Percentiles rank a stretch among this genome's conserved stretches.
Evolutionary conservation across 306 rosid genomes (phyloP).

Genomic region (Cicer yamashitae): DNA sequence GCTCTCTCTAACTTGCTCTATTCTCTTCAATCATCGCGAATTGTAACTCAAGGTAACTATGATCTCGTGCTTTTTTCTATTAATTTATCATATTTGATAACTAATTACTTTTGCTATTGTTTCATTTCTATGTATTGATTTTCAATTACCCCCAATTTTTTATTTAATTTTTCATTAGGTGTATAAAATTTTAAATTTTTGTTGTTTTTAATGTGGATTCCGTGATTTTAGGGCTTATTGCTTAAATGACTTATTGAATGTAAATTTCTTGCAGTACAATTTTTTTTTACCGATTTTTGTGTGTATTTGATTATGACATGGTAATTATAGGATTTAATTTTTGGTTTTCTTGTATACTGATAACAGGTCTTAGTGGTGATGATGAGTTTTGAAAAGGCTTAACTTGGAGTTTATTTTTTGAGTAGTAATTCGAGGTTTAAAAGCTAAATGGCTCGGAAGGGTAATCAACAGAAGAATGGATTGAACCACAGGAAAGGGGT

Average conservation of each 20-base stretch:
- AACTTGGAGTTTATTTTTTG: constrained; percentile 40
- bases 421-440: constrained; percentile 22
- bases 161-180: constrained; percentile 6
- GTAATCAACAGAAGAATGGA: constrained; percentile 87
- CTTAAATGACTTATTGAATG: constrained; percentile 18
- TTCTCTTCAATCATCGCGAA: constrained; percentile 23
- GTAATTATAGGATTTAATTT: constrained; percentile 24
- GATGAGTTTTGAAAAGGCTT: constrained; percentile 45
- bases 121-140: constrained; percentile 33
- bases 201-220: background rate
- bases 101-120: constrained; percentile 18
- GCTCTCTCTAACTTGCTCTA: background rate
- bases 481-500: constrained; percentile 61
- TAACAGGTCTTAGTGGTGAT: constrained; percentile 34
- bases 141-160: constrained; percentile 3
- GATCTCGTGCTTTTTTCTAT: constrained; percentile 30
- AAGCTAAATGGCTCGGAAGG: constrained; percentile 85
- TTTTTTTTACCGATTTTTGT: background rate
- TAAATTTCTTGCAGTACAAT: background rate
- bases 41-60: constrained; percentile 53
- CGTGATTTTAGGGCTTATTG: constrained; percentile 43
- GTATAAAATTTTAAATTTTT: background rate
- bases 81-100: constrained; percentile 31
- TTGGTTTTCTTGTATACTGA: background rate
- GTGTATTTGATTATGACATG: constrained; percentile 18